Conservation (phyloP, 257 asterid species). For the Solanum pennellii region DNA sequence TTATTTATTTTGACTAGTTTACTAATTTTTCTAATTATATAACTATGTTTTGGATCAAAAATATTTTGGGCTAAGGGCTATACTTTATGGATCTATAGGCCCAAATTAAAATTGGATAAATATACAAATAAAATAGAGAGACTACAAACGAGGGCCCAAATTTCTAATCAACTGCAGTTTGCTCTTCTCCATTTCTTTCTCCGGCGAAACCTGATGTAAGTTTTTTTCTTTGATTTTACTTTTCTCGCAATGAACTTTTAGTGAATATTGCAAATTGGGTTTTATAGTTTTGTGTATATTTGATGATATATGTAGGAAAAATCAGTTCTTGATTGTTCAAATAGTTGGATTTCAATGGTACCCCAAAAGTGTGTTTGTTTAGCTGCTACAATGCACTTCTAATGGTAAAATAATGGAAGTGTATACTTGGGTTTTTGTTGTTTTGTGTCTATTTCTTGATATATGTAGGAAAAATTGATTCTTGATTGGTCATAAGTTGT, state of each 20-base stretch:
- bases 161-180: neutral
- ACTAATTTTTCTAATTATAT: no score
- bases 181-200: neutral
- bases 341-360: neutral
- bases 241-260: neutral
- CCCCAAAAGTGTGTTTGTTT: neutral
- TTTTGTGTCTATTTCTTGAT: neutral
- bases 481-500: neutral
- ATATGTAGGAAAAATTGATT: neutral
- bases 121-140: neutral
- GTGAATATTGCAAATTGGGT: neutral
- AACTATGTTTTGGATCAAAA: neutral
- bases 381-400: neutral
- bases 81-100: neutral
- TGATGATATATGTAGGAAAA: neutral
- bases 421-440: neutral
- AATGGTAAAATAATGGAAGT: neutral
- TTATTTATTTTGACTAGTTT: no score
- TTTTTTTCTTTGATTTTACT: neutral
- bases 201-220: neutral
- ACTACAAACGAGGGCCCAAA: neutral
- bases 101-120: neutral
- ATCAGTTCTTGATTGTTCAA: neutral
- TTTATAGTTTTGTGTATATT: neutral
- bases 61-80: neutral